Base-by-base conservation (phyloP, 768 basidiomycete genomes). In the Udeniomyces megalosporus region DNA sequence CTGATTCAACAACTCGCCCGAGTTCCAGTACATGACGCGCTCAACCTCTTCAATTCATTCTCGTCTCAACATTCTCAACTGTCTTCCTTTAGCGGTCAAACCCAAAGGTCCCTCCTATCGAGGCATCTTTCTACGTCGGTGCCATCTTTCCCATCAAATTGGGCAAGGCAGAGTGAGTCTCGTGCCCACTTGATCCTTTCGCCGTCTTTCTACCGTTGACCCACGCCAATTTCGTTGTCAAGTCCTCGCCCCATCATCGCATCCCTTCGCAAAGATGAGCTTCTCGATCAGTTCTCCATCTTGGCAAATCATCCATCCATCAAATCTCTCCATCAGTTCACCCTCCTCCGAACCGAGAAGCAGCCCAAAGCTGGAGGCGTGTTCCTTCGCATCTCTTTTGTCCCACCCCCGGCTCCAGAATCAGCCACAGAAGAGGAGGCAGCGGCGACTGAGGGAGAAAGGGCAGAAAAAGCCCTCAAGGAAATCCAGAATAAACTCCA, bases 281-380 rank as follows among this genome's bases (percentile, higher is more conserved):
- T 65, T n/a, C 52, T 65, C 3, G 58, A 65, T 28, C 63, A 65
- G 51, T 65, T 65, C 45, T 20, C 50, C 20, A 32, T 35, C 22
- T 34, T 65, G 22, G 28, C 46, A 10, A 26, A 14, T 8, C 29
- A 59, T 48, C 47, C 47, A 24, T 48, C 47, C 11, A 6, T 48
- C 14, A 48, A 48, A 14, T 48, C 14, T 11, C 11, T 24, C 47
- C 22, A 14, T 22, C 22, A 48, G 17, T 65, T 65, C 45, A 54
- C 31, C 17, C 57, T 60, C 15, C 49, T 65, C 46, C 47, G 44
- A 32, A 47, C 53, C 2, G 63, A 60, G 31, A 53, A 59, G 38
- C 63, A 65, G 46, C 50, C 53, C 2, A 65, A 65, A n/a, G 63
- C 44, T 11, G 63, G 63, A 20, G 63, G 63, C 8, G 63, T 65